Percentiles rank a stretch among this genome's conserved stretches.
Conservation (phyloP, 2,329 filamentous ascomycete species). For the Pseudogymnoascus sp. region DNA sequence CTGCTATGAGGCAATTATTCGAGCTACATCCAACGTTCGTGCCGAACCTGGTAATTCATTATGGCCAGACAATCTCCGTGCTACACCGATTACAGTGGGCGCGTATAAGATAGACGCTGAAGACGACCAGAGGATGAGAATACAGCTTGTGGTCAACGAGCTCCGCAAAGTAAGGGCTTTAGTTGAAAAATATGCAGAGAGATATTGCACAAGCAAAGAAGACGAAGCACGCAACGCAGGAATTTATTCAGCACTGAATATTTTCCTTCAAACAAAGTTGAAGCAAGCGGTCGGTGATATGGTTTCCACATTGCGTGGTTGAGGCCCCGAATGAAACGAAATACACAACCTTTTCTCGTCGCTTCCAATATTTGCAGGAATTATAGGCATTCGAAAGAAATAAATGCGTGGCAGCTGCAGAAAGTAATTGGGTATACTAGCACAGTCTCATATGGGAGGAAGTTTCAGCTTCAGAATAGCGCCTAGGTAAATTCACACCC, state of each 20-base stretch:
- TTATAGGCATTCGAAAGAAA: not conserved
- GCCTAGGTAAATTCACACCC: not conserved
- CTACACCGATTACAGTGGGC: not conserved
- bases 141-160: constrained; percentile 1
- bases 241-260: not conserved
- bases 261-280: constrained; percentile 3
- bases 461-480: not conserved
- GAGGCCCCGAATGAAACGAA: not conserved
- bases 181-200: not conserved
- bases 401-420: not conserved
- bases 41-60: not conserved
- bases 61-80: not conserved
- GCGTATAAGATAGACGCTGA: constrained; percentile 4
- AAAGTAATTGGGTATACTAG: not conserved
- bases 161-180: not conserved
- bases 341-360: not conserved
- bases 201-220: not conserved
- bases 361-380: not conserved
- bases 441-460: not conserved
- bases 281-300: not conserved
- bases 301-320: not conserved
- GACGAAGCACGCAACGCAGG: not conserved
- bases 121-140: constrained; percentile 1
- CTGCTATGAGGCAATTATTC: constrained; percentile 2
- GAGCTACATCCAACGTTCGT: not conserved